These are phyloP conservation scores for Blastobotrys americana DNA, from an alignment of 805 yeast species.

Conservation along the genomic window DNA sequence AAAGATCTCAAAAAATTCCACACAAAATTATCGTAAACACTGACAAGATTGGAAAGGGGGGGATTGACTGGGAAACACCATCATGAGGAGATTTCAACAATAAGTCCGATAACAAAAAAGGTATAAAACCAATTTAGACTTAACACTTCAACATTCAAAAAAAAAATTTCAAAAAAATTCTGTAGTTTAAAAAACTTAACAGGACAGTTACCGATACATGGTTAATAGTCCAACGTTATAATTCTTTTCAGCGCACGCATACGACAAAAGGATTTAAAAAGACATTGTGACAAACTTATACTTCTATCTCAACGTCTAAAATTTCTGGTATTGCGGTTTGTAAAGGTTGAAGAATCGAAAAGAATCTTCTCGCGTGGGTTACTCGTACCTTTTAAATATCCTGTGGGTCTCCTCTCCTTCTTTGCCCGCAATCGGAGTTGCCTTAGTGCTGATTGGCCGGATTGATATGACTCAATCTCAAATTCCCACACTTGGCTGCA, in stretches of 20 bases:
- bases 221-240: neutral
- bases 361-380: neutral
- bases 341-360: neutral
- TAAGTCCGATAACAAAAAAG: neutral
- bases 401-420: neutral
- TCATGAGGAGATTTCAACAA: neutral
- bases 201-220: neutral
- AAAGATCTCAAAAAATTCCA: no score
- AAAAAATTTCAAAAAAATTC: neutral
- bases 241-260: neutral
- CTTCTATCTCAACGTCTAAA: neutral
- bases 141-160: neutral
- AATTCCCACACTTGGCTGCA: no score
- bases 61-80: neutral
- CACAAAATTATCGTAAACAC: neutral
- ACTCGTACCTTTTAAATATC: neutral
- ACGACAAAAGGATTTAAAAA: neutral
- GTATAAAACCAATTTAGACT: neutral
- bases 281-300: neutral
- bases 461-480: neutral
- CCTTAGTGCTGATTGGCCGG: neutral
- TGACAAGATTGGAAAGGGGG: neutral
- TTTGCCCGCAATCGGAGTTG: neutral
- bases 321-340: neutral
- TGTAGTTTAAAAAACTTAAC: neutral